Conservation (phyloP, 305 asterid genomes). For the Ilex paraguariensis region DNA sequence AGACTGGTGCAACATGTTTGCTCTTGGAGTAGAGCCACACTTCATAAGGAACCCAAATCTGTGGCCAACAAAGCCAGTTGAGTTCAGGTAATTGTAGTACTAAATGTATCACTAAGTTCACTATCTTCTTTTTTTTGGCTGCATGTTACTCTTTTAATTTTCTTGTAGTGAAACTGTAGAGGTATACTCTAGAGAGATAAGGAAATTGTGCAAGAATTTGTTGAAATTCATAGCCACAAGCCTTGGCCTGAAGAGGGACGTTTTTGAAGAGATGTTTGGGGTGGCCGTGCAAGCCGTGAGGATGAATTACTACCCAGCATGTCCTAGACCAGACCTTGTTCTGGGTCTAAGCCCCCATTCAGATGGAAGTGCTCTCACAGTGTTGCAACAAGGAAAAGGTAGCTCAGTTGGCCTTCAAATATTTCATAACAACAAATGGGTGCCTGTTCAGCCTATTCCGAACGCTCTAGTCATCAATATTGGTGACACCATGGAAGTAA, state of each 20-base stretch:
- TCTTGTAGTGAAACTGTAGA: conserved; percentile 68
- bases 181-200: conserved; percentile 54
- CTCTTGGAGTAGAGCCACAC: conserved; percentile 78
- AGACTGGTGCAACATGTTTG: conserved; percentile 99
- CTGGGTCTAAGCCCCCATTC: conserved; percentile 93
- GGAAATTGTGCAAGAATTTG: conserved; percentile 74
- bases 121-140: too few relatives aligned
- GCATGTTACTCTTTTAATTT: background rate
- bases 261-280: conserved; percentile 80
- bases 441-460: conserved; percentile 70
- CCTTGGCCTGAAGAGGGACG: conserved; percentile 40
- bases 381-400: conserved; percentile 69
- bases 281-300: conserved; percentile 87
- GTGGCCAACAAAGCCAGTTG: conserved; percentile 85
- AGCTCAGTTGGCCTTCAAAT: conserved; percentile 89
- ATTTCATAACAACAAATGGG: conserved; percentile 58
- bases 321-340: conserved; percentile 94
- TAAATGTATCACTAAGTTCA: too few relatives aligned
- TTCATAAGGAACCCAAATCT: conserved; percentile 49
- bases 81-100: conserved; percentile 47
- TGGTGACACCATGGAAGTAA: conserved; percentile 95
- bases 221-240: conserved; percentile 63
- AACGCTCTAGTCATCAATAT: conserved; percentile 83
- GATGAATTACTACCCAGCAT: conserved; percentile 91
- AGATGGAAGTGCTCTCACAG: conserved; percentile 98